Percentiles rank a stretch among this genome's conserved stretches.
phyloP scores from a whole-genome alignment of 768 basidiomycete species.

The Kwoniella pini region DNA sequence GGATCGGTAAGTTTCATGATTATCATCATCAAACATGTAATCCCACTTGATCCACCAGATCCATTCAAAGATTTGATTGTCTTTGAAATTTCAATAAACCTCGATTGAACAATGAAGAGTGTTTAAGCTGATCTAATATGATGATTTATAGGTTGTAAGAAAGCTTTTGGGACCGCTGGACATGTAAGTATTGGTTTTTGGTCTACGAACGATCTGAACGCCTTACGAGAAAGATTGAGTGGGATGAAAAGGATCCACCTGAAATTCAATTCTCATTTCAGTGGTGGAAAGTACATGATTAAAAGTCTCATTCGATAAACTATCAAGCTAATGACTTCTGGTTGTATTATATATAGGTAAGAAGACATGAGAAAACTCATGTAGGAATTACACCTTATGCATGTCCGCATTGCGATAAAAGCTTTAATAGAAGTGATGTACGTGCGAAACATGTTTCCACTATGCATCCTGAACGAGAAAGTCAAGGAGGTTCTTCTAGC shows the following conservation, averaged over 20 bases:
- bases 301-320: too few species aligned
- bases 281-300: background rate
- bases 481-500: background rate
- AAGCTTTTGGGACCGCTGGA: conserved; percentile 39
- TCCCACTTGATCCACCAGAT: background rate
- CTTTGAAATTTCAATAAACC: too few species aligned
- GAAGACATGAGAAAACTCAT: conserved; percentile 42
- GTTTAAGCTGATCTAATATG: background rate
- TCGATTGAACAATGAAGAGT: too few species aligned
- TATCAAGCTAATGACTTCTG: background rate
- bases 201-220: background rate
- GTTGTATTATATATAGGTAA: conserved; percentile 1
- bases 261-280: background rate
- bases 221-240: too few species aligned
- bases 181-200: conserved; percentile 25
- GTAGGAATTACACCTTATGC: conserved; percentile 36
- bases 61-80: too few species aligned
- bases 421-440: conserved; percentile 40
- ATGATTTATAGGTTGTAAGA: conserved; percentile 29
- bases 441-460: conserved; percentile 39
- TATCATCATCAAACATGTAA: background rate
- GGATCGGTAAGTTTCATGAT: conserved; percentile 25
- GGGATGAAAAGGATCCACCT: background rate
- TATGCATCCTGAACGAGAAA: conserved; percentile 29
- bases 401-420: conserved; percentile 41